Base-by-base conservation (phyloP, 495 filamentous ascomycete genomes). In the Penicillium dipodomyicola region DNA sequence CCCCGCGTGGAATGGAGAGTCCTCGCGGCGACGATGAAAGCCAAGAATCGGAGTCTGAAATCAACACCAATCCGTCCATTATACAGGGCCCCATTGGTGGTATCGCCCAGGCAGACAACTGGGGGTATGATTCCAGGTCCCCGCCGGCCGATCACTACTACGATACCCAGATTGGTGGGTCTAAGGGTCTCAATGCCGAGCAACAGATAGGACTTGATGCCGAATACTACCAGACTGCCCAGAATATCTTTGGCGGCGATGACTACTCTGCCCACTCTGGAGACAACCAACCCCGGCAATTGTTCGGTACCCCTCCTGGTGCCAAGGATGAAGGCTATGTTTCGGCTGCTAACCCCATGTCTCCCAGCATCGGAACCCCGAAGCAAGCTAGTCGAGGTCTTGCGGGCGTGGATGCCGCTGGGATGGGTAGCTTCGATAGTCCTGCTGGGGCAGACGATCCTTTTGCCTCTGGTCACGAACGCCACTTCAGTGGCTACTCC, bases 251-350 rank as follows among this genome's bases (percentile, higher is more conserved):
- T 54, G 70, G 63, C 37, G 67, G 65, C 15, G 69, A 77, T 49
- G 69, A 72, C 44, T 74, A 76, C 52, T 64, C 67, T 46, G 64
- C 64, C 22, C 59, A 65, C 14, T 62, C 42, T 43, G 57, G 45
- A 27, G 71, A 75, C 22, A 53, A 69, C 54, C 68, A 73, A 25
- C 64, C 64, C 40, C 67, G 57, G 10, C 69, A 73, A 29, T 59
- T 72, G 50, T 74, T 74, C 52, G 70, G 68, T 20, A 80, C 75
- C 8, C 77, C 77, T 4, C 72, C 74, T 11, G 70, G 72, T 15
- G 70, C 69, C 48, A 87, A 85, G 56, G 92, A 96, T 65, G 92
- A 97, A 74, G 93, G 93, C 12, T 96, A 96, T 67, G 89, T 92
- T 47, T 96, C 92, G 15, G 89, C 90, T 55, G 87, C 87, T 20